phyloP scores from a whole-genome alignment of 2,329 filamentous ascomycete genomes.

The Calonectria multiphialidica region DNA sequence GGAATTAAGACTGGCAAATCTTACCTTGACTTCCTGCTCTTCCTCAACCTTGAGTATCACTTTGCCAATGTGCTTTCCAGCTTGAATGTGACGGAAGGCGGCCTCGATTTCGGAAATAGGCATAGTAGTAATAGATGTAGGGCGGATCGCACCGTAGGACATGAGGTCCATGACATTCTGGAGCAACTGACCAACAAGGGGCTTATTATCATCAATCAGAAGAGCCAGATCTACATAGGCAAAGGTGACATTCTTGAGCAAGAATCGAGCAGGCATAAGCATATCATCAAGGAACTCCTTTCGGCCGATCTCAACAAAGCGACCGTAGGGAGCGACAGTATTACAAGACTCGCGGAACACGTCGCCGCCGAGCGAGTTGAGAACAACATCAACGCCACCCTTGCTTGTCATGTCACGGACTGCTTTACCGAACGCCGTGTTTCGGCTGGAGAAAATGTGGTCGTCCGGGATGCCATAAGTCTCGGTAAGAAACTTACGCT shows the following conservation, averaged over 20 bases:
- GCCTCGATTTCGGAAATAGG: conserved; percentile 11
- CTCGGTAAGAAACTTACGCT: conserved; percentile 13
- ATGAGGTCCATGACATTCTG: conserved; percentile 20
- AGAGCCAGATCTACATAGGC: conserved; percentile 28
- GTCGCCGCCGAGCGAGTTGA: conserved; percentile 20
- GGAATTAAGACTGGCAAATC: not conserved
- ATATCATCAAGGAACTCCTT: conserved; percentile 26
- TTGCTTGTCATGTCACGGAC: conserved; percentile 10
- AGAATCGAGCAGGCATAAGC: conserved; percentile 18
- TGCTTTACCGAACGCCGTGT: not conserved
- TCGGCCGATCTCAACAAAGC: conserved; percentile 22
- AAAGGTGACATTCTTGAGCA: conserved; percentile 17
- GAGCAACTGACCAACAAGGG: conserved; percentile 15
- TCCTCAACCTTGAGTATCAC: conserved; percentile 21
- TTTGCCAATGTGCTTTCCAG: conserved; percentile 28
- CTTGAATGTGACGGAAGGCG: conserved; percentile 20
- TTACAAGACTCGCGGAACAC: conserved; percentile 22
- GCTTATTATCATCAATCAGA: conserved; percentile 17
- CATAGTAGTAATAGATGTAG: conserved; percentile 12
- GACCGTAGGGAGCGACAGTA: conserved; percentile 14
- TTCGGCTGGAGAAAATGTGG: conserved; percentile 22
- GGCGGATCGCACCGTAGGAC: conserved; percentile 8
- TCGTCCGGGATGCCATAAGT: conserved; percentile 14
- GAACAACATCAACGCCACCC: conserved; percentile 21
- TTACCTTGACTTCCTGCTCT: conserved; percentile 17